Base-by-base conservation (phyloP, 140 eudicot genomes). In the Eryngium alpinum region DNA sequence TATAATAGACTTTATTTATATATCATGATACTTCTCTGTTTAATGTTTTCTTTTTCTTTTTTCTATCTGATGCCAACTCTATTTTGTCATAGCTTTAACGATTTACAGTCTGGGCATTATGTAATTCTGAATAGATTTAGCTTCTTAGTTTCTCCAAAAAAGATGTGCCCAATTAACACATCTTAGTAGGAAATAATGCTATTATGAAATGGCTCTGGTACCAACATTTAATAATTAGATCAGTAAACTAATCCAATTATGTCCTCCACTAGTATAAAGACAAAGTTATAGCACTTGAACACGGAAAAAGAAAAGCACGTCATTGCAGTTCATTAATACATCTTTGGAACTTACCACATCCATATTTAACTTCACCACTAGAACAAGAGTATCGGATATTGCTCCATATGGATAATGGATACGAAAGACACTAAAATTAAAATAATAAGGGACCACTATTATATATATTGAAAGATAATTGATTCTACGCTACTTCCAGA, bases 61-160 rank as follows among this genome's bases (percentile, higher is more conserved):
- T 50, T 59, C 17, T 19, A 9, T n/a, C 31, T 21, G n/a, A 6
- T 3, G 16, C 32, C 16, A 27, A 75, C 62, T 75, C 27, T 75
- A 75, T 75, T 34, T 15, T 50, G 15, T 50, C 79, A 25, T 16
- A 49, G 17, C 50, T 6, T 50, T 0, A 50, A 3, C 25, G 79
- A 44, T 74, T 46, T 44, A 5, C 24, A 7, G 43, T 50, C 50
- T 50, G 18, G 16, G 27, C 24, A 75, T 25, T 51, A 49, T 75
- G 62, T 33, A 25, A 16, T 75, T 46, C 27, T 16, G 15, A 15
- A 25, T 25, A 46, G 79, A 25, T n/a, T 5, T 10, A 0, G 22
- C 6, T 49, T 75, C n/a, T 75, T 75, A 25, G 60, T 75, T 75
- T 75, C 63, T 75, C 50, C 27, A 0, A 75, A 14, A n/a, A 75